Evolutionary conservation across 495 filamentous ascomycete genomes (phyloP), one percentile per base, ranked within the genome.

Genomic region (Hypoxylon fragiforme): DNA sequence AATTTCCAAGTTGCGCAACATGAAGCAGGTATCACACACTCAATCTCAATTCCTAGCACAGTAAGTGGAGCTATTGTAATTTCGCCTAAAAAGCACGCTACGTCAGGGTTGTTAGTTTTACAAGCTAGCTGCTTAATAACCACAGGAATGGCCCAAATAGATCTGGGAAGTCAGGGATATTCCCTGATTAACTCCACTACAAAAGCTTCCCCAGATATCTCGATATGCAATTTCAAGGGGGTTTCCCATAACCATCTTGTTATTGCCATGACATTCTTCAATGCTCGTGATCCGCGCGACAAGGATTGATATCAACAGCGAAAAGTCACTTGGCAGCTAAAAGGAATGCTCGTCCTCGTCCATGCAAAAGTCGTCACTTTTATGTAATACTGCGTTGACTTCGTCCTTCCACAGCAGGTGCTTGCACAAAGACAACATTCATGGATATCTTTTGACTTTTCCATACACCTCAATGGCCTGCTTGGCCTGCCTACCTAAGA

Each of bases 181-280:
- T 54, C 57, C 50, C 30, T 44, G 44, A 16, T n/a, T 15, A 44
- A 32, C 28, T 13, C 31, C 39, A 24, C 16, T 20, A 40, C 20
- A 54, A 50, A 40, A 46, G 50, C 50, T 60, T 60, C 57, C 57
- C 57, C 57, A 51, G 50, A 54, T 45, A 31, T 21, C 39, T 20
- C 35, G 42, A 21, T 60, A 60, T 60, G 57, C 57, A 54, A 60
- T 60, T 41, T 11, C 16, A 30, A 9, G 39, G 50, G 57, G 22
- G 44, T 42, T 50, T 24, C 26, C 42, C 28, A 12, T 49, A 40
- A 35, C 32, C 43, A 42, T 46, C 2, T 5, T 3, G 5, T 3
- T 30, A 18, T 35, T 2, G 5, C 20, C 38, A 18, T 14, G 3
- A 12, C 31, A 7, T 13, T 34, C 31, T 7, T 34, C 31, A 8